Evolutionary conservation across 352 stramenopile species (phyloP).

Genomic region (Phytophthora litchii): DNA sequence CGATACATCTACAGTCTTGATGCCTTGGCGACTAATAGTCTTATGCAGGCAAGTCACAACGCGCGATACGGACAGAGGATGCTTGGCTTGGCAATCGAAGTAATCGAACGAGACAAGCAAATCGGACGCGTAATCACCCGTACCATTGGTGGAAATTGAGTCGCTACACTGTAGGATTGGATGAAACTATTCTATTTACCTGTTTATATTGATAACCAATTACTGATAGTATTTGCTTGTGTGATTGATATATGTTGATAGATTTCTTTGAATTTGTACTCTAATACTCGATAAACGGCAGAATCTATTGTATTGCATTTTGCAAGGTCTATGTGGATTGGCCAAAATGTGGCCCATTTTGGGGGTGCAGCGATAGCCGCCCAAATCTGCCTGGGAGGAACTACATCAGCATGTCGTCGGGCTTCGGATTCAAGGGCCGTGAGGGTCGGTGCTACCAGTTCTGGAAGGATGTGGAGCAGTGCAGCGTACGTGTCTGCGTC

Average conservation of each 20-base stretch:
- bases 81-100: not conserved
- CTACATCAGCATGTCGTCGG: slow-evolving; percentile 88
- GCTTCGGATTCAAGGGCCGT: slow-evolving; percentile 93
- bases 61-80: too few species aligned
- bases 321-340: not conserved
- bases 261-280: too few species aligned
- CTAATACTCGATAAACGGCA: too few species aligned
- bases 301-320: not conserved
- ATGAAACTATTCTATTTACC: not conserved
- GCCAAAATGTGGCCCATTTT: slow-evolving; percentile 4
- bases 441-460: slow-evolving; percentile 94
- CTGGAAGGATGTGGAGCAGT: slow-evolving; percentile 94
- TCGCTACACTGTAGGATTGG: not conserved
- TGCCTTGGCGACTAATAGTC: not conserved
- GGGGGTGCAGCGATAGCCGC: slow-evolving; percentile 15
- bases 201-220: not conserved
- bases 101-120: not conserved
- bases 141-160: slow-evolving; percentile 1
- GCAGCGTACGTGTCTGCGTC: slow-evolving; percentile 84
- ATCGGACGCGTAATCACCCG: not conserved
- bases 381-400: slow-evolving; percentile 24
- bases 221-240: not conserved
- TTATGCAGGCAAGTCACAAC: slow-evolving; percentile 3
- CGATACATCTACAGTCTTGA: slow-evolving; percentile 6
- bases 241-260: not conserved